Percentiles rank a stretch among this genome's conserved stretches.
These are phyloP conservation scores for Myxozyma neotropica DNA, from an alignment of 805 yeast species.

Conservation along the genomic window DNA sequence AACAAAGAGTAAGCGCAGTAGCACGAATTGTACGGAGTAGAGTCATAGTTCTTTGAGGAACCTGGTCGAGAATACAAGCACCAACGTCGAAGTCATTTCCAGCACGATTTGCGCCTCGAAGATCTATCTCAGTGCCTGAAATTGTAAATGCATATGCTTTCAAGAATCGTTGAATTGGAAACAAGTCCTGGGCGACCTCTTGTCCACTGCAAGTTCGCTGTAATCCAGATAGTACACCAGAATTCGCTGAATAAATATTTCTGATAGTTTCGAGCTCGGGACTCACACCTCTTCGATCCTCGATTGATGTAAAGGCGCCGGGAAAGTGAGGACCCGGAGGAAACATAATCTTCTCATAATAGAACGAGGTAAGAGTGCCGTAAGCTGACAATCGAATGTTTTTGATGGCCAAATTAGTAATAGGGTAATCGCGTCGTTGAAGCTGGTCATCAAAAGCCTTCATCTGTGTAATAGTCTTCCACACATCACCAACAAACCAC, in stretches of 20 bases:
- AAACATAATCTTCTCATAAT: slow-evolving; percentile 1
- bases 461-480: slow-evolving; percentile 21
- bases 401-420: not conserved
- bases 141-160: slow-evolving; percentile 22
- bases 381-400: slow-evolving; percentile 11
- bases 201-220: slow-evolving; percentile 14
- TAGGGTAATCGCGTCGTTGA: not conserved
- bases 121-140: slow-evolving; percentile 29
- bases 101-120: slow-evolving; percentile 29
- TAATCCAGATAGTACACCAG: slow-evolving; percentile 4
- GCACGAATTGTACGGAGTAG: slow-evolving; percentile 57
- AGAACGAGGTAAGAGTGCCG: not conserved
- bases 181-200: not conserved
- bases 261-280: not conserved
- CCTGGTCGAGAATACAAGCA: slow-evolving; percentile 55
- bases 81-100: slow-evolving; percentile 35
- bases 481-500: slow-evolving; percentile 31
- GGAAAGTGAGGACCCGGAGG: slow-evolving; percentile 8
- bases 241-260: slow-evolving; percentile 1
- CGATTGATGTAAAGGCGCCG: slow-evolving; percentile 6
- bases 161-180: slow-evolving; percentile 2
- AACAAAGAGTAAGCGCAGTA: slow-evolving; percentile 39
- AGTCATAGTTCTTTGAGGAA: slow-evolving; percentile 63
- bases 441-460: not conserved
- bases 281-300: slow-evolving; percentile 3